Base-by-base conservation (phyloP, 164 flowering plant species). In the Vitis amurensis region DNA sequence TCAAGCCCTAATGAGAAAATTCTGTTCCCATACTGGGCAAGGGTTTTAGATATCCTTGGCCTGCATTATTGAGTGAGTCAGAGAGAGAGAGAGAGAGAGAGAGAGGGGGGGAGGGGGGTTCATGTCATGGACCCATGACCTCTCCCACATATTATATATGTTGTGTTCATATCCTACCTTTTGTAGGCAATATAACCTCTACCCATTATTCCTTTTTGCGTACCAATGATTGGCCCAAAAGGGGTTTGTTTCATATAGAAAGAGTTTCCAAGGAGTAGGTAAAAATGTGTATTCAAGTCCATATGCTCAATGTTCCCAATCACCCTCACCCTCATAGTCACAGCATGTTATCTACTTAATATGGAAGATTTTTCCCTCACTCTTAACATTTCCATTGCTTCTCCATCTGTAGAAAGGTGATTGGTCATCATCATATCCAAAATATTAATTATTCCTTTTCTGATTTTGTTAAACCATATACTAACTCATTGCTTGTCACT, bases 221-320 rank as follows among this genome's bases (percentile, higher is more conserved):
- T 68, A 30, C 69, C 78, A 80, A 74, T 75, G 74, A 80, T 74
- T 78, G 74, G 81, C 59, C 65, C 23, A 59, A 17, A 67, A 62
- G 48, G 48, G 66, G 59, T 63, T 72, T 49, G 67, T 66, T 65
- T 67, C 62, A 63, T 59, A 74, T 58, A 64, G 66, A 73, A 66
- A 60, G 13, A 15, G 23, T 50, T 60, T 61, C 8, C 31, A 66
- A 74, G 80, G 74, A 74, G 72, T 72, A 74, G 78, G 80, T 77
- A 72, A 70, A 27, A 48, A 11, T 66, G 27, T 56, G 27, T 62
- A 50, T 71, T 61, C 17, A 31, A 71, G 1, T 8, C 55, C 52
- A 12, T 13, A 55, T n/a, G 52, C 64, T 14, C 44, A 37, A 37
- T 67, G 78, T 56, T 71, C 70, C 70, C 60, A 63, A 44, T 55